Evolutionary conservation across 2,329 filamentous ascomycete species (phyloP), one percentile per base, ranked within the genome.

Genomic region (Bretziella fagacearum): DNA sequence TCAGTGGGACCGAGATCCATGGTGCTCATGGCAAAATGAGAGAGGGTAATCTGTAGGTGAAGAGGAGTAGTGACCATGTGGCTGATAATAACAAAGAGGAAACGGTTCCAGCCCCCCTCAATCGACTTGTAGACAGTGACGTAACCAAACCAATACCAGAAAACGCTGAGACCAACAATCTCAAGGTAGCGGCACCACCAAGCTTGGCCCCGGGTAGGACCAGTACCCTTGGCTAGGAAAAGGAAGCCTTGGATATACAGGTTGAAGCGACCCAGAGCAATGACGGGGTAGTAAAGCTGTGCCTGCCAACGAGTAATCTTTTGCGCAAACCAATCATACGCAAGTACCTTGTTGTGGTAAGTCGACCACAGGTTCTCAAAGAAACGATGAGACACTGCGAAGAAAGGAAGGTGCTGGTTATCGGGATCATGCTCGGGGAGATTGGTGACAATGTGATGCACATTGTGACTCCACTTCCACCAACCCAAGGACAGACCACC

Each of bases 401-500:
- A 85, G 59, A 94, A 80, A 2, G 87, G 87, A 62, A 93, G 74
- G 60, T 94, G 81, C 59, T 89, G 77, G 55, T 95, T 96, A 59
- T 96, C 89, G 0, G 91, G 89, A 59, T 96, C 89, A 59, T 96
- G 89, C 61, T 95, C 91, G 11, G 87, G 84, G 36, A 81, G 81
- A 61, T 96, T 96, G 15, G 91, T 96, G 45, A 96, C 81, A 55
- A 96, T 86, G 58, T 96, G 89, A 59, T 96, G 89, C 6, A 95
- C 86, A 58, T 96, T 96, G 63, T 96, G 89, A 59, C 79, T 95
- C 52, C 77, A 73, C 64, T 96, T 96, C 89, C 91, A 98, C 91
- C 91, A 98, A 37, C 89, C 84, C 46, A 94, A 65, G 22, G 85
- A 94, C 27, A 98, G 64, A 0, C 91, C 91, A 30, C 91, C 91